phyloP scores from a whole-genome alignment of 352 stramenopile genomes.

The Paralagenidium karlingii region DNA sequence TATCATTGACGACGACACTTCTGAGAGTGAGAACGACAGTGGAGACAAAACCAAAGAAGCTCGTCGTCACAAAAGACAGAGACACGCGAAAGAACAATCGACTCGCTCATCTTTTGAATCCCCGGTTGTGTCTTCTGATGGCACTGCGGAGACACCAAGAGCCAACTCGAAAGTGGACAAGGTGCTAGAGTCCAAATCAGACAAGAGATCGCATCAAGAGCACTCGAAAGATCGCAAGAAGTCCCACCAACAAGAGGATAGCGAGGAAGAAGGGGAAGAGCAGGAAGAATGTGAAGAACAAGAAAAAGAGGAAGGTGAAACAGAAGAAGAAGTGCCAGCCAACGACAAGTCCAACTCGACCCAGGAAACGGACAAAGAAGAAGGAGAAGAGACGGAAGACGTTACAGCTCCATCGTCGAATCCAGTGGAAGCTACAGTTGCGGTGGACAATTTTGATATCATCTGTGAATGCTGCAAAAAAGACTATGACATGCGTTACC shows the following conservation, averaged over 20 bases:
- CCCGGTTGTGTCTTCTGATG: too few species aligned
- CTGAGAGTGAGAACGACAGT: conserved; percentile 13
- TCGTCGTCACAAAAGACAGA: not conserved
- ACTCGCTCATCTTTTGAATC: too few species aligned
- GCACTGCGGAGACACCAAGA: too few species aligned
- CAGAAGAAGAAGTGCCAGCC: too few species aligned
- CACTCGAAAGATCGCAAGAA: conserved; percentile 2
- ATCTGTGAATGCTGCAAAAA: conserved; percentile 68
- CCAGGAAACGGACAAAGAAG: not conserved
- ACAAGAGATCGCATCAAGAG: not conserved
- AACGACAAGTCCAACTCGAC: not conserved
- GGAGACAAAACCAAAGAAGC: conserved; percentile 1
- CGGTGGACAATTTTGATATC: conserved; percentile 64
- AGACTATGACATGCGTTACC: conserved; percentile 71
- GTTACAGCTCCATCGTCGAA: not conserved
- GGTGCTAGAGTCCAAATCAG: conserved; percentile 3
- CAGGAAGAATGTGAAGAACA: not conserved
- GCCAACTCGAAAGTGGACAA: conserved; percentile 1
- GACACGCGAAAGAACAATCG: too few species aligned
- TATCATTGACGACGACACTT: conserved; percentile 51
- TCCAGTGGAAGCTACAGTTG: conserved; percentile 1
- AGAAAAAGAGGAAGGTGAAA: too few species aligned
- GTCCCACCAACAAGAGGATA: not conserved
- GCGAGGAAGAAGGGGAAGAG: not conserved
- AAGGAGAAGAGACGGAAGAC: too few species aligned